Evolutionary conservation across 2,329 filamentous ascomycete species (phyloP), one percentile per base, ranked within the genome.

Genomic region (Exophiala oligosperma): DNA sequence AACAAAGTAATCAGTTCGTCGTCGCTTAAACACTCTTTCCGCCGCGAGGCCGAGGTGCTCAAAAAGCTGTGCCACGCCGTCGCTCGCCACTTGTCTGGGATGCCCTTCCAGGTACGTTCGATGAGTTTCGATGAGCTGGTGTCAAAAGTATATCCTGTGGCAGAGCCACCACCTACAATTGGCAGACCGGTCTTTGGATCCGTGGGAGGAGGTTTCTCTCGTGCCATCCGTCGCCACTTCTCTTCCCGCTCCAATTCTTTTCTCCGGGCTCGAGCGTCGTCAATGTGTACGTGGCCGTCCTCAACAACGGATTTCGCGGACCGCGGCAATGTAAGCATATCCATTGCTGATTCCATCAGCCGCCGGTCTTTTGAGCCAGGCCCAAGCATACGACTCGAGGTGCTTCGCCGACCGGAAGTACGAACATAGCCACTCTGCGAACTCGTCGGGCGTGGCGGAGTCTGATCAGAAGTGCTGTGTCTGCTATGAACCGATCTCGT

Each of bases 61-160:
- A 99, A 82, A 71, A 99, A 99, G 3, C 92, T 91, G 76, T 93
- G 93, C 94, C 94, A 99, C 1, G 93, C 94, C 1, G 91, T 89
- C 32, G 89, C 85, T 52, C 94, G 88, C 94, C 94, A 99, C 62
- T 91, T 86, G 74, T 99, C 94, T 0, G 94, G 94, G 63, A 99
- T 96, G 29, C 94, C 94, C 72, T 99, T 99, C 94, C 94, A 99
- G 1, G 92, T 95, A 56, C 94, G 85, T 65, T 92, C 89, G 58
- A 96, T 87, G 44, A 99, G 79, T 72, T 97, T 92, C n/a, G 89
- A 81, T 71, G 89, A 90, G 63, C 82, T 85, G 38, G 84, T 83
- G 73, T 97, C 92, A 70, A 97, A 97, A 54, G 92, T 89, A 63
- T 87, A 88, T 51, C 49, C 61, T n/a, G 51, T 59, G 12, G 49